Evolutionary conservation across 2,329 filamentous ascomycete genomes (phyloP).

Genomic region (Pseudomassariella vexata): DNA sequence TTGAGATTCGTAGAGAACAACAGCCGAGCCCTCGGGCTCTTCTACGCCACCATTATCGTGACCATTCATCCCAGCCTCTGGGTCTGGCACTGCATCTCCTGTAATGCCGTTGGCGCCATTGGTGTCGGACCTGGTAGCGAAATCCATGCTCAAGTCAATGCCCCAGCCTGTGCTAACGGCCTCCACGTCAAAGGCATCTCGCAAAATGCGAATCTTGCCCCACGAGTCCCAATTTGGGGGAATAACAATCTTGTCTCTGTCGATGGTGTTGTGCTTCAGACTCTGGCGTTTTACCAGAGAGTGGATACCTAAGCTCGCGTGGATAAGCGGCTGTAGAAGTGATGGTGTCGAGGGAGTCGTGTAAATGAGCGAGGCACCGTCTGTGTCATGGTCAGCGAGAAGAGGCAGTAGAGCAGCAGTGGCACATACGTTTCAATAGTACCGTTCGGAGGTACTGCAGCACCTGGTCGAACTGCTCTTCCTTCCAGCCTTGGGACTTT

Average conservation of each 20-base stretch:
- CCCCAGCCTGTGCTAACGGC: slow-evolving; percentile 80
- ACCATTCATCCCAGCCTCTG: slow-evolving; percentile 11
- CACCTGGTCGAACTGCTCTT: slow-evolving; percentile 94
- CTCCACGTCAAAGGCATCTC: slow-evolving; percentile 90
- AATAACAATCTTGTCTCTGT: slow-evolving; percentile 88
- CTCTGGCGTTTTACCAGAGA: slow-evolving; percentile 74
- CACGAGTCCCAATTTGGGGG: slow-evolving; percentile 98
- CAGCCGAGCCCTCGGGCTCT: slow-evolving; percentile 53
- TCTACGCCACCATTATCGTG: slow-evolving; percentile 18
- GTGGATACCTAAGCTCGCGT: slow-evolving; percentile 81
- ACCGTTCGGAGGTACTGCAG: slow-evolving; percentile 89
- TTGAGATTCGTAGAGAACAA: slow-evolving; percentile 70
- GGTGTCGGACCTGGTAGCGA: slow-evolving; percentile 26
- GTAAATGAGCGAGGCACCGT: slow-evolving; percentile 81
- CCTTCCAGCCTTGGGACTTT: slow-evolving; percentile 86
- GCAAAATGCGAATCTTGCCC: slow-evolving; percentile 90
- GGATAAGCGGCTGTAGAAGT: slow-evolving; percentile 72
- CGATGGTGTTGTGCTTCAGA: slow-evolving; percentile 85
- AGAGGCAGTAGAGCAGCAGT: slow-evolving; percentile 13
- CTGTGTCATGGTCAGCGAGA: slow-evolving; percentile 32
- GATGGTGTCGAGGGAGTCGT: slow-evolving; percentile 72
- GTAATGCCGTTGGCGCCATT: slow-evolving; percentile 13
- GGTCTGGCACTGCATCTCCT: not conserved
- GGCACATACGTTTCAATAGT: slow-evolving; percentile 69
- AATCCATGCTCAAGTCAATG: slow-evolving; percentile 64